Evolutionary conservation across 345 rosid species (phyloP).

Genomic region (Bretschneidera sinensis): DNA sequence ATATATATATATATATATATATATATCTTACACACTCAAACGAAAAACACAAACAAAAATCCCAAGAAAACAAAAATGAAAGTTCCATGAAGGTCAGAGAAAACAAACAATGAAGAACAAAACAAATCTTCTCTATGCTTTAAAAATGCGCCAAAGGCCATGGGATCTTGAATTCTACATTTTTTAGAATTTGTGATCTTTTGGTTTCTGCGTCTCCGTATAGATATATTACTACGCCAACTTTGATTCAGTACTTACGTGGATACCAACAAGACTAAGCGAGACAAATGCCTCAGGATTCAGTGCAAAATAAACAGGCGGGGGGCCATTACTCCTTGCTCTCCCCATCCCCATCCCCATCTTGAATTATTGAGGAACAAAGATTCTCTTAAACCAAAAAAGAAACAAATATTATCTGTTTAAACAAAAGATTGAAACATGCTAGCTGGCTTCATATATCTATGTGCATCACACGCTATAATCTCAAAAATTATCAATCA

Average conservation of each 20-base stretch:
- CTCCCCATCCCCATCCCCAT: slow-evolving; percentile 11
- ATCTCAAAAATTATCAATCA: too few species aligned
- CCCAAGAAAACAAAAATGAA: slow-evolving; percentile 34
- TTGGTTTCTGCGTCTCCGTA: neutral
- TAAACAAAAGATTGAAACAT: too few species aligned
- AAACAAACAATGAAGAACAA: slow-evolving; percentile 21
- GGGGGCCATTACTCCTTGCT: slow-evolving; percentile 14
- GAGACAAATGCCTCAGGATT: slow-evolving; percentile 36
- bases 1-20: too few species aligned
- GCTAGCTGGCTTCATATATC: too few species aligned
- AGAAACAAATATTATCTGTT: too few species aligned
- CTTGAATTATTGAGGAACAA: slow-evolving; percentile 26
- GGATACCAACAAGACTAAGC: slow-evolving; percentile 32
- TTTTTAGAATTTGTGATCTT: slow-evolving; percentile 4
- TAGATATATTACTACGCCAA: too few species aligned
- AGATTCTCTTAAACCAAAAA: too few species aligned
- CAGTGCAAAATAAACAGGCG: slow-evolving; percentile 22
- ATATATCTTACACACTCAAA: too few species aligned
- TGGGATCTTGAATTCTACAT: slow-evolving; percentile 10
- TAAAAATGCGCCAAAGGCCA: slow-evolving; percentile 11
- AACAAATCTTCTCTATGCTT: slow-evolving; percentile 25
- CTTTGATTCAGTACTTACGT: slow-evolving; percentile 5
- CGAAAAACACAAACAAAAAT: slow-evolving; percentile 13
- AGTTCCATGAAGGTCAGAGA: slow-evolving; percentile 29
- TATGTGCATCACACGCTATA: too few species aligned